phyloP scores from a whole-genome alignment of 495 filamentous ascomycete species.

The Aspergillus wentii region DNA sequence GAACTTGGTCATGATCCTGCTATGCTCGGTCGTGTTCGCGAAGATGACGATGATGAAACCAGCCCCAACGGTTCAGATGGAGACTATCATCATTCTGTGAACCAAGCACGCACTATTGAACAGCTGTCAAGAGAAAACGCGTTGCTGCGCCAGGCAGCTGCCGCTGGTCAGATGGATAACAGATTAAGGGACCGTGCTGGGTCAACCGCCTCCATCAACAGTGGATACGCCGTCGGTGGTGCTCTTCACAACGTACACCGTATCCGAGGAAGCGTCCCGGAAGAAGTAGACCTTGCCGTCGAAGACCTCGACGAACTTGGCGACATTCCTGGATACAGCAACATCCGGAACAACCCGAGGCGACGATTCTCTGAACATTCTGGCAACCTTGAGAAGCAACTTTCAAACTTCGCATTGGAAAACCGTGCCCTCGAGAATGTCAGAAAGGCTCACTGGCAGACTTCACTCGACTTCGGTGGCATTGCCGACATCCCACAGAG shows the following conservation, averaged over 20 bases:
- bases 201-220: conserved; percentile 42
- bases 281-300: conserved; percentile 66
- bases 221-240: conserved; percentile 38
- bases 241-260: conserved; percentile 54
- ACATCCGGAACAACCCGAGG: conserved; percentile 36
- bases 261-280: conserved; percentile 59
- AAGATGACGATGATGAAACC: conserved; percentile 74
- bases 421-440: conserved; percentile 72
- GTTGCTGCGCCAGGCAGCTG: conserved; percentile 58
- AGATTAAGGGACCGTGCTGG: conserved; percentile 59
- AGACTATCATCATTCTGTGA: conserved; percentile 49
- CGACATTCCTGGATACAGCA: conserved; percentile 47
- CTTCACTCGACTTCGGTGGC: conserved; percentile 72
- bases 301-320: conserved; percentile 65
- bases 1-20: conserved; percentile 68
- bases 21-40: conserved; percentile 70
- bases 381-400: conserved; percentile 45
- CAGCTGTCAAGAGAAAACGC: conserved; percentile 70
- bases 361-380: conserved; percentile 64
- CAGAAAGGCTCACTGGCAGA: conserved; percentile 85
- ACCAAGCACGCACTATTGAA: conserved; percentile 66
- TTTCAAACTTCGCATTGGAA: conserved; percentile 55
- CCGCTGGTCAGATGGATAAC: conserved; percentile 54
- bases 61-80: conserved; percentile 63
- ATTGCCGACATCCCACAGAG: conserved; percentile 73